Evolutionary conservation across 176 grass and related monocot species (phyloP), one percentile per base, ranked within the genome.

Genomic region (Paspalum notatum): DNA sequence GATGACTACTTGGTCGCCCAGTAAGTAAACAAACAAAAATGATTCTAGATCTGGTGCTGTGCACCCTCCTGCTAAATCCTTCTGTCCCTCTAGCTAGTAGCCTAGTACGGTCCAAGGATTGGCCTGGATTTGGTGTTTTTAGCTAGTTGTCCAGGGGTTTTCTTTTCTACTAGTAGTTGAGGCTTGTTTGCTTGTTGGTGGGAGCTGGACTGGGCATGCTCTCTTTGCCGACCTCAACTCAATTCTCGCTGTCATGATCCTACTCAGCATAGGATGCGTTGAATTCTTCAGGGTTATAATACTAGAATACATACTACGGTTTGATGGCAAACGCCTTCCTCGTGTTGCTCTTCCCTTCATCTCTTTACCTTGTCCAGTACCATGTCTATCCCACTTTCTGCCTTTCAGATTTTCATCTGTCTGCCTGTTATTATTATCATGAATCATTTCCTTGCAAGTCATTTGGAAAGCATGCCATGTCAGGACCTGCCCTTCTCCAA

Each of bases 181-280:
- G 56, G 8, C 39, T 56, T 80, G 72, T 76, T 70, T 72, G 72
- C 45, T 71, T 80, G 82, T 82, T 81, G 72, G 66, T 24, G 84
- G 68, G 27, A 43, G 58, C 27, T 65, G n/a, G 32, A n/a, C 32
- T 32, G 57, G 51, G 39, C 70, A n/a, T 52, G 74, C 49, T 45
- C n/a, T 12, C 32, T 32, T 32, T 32, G 32, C 32, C 32, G 32
- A 67, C 52, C 69, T 68, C 26, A n/a, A n/a, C 45, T 80, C 13
- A 39, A 58, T 77, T 63, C 14, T 24, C 44, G 32, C 32, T 32
- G 5, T 42, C 1, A 71, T 18, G 8, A 71, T 57, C 81, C 3
- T 25, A 21, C 24, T 60, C 6, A 13, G 12, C 25, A 42, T 41
- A 50, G 13, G 63, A 13, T 81, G 73, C 1, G 3, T 32, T 32